Evolutionary conservation across 2,329 filamentous ascomycete species (phyloP), one percentile per base, ranked within the genome.

Genomic region (Aspergillus arachidicola): DNA sequence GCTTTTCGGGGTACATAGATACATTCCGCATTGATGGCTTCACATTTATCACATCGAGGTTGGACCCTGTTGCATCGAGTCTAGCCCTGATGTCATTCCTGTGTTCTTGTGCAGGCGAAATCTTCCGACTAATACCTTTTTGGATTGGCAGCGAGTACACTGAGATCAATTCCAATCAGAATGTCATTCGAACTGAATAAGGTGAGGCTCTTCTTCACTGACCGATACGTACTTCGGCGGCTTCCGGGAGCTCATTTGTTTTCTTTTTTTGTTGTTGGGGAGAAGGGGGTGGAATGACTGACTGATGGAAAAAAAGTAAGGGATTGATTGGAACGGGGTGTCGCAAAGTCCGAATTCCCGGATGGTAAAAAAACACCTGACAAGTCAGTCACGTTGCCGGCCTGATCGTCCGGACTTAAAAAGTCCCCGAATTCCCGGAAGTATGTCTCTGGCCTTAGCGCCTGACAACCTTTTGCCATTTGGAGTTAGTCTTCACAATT

Each of bases 31-130:
- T 60, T 61, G 11, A 56, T 46, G 23, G 63, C 38, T 32, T 66
- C 56, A 53, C 68, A 70, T 59, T 66, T 70, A 53, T 70, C 64
- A 56, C 68, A 70, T 59, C 54, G 55, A 5, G 68, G 68, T 34
- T 62, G 58, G 34, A 58, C 59, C 41, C 62, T 61, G 56, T 70
- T 66, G 59, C 68, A 70, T 26, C 68, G 65, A 59, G 68, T 69
- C 68, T 70, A 62, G 46, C 6, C 16, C 4, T 23, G 23, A 16
- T 26, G 48, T 63, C 43, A 65, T 36, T 54, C 14, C 11, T 10
- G 26, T 19, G 38, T n/a, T 7, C 16, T 34, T n/a, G 7, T 7
- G 16, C 14, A 28, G 7, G 16, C 19, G 7, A 21, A 32, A 12
- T 32, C 19, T 34, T 12, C 28, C 11, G 28, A 56, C 36, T 48